phyloP scores from a whole-genome alignment of 768 basidiomycete species.

The Mycena polygramma region DNA sequence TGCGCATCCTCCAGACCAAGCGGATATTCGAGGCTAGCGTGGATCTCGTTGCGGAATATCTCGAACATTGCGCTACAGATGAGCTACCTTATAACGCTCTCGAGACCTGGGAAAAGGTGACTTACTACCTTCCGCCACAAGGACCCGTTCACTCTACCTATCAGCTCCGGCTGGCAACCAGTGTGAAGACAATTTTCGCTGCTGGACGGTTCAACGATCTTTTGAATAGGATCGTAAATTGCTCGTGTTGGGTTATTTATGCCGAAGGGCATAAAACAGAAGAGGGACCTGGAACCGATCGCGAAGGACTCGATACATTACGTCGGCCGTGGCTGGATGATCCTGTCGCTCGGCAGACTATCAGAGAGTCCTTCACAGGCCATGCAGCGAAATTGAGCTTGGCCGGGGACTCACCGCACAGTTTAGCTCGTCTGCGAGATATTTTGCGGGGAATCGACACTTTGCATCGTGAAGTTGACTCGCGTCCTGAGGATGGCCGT shows the following conservation, averaged over 20 bases:
- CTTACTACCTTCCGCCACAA: neutral
- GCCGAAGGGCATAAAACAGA: neutral
- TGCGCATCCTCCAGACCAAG: neutral
- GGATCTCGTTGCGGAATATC: neutral
- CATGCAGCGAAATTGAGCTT: neutral
- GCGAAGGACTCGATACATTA: neutral
- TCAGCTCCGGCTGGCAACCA: neutral
- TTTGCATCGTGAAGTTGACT: too few species aligned
- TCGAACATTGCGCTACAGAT: too few species aligned
- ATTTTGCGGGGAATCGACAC: too few species aligned
- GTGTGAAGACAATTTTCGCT: neutral
- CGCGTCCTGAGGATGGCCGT: too few species aligned
- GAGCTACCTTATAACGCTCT: too few species aligned
- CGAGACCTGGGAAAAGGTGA: neutral
- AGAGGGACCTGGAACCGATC: too few species aligned
- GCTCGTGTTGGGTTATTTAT: neutral
- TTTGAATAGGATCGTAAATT: neutral
- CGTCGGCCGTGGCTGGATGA: neutral
- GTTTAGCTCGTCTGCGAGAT: neutral
- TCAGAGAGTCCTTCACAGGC: neutral
- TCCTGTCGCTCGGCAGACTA: neutral
- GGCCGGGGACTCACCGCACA: constrained; percentile 1
- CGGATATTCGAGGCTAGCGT: neutral
- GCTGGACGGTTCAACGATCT: neutral
- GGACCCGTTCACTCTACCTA: neutral